phyloP scores from a whole-genome alignment of 805 yeast genomes.

The Candida manassasensis region DNA sequence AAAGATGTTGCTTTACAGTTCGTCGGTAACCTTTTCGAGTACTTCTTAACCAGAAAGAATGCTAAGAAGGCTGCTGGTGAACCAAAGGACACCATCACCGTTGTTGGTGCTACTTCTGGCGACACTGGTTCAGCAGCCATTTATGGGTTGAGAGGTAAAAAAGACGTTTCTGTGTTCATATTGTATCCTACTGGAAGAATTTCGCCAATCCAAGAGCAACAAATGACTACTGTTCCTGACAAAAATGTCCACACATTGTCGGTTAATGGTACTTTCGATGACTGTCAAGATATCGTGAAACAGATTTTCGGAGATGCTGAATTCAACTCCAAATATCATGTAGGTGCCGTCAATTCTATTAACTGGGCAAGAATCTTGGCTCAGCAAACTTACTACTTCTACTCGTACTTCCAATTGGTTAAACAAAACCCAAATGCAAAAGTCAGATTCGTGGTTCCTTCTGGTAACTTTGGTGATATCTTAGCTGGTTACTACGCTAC shows the following conservation, averaged over 20 bases:
- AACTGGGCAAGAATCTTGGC: slow-evolving; percentile 99
- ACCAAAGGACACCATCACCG: slow-evolving; percentile 78
- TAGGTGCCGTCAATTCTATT: slow-evolving; percentile 97
- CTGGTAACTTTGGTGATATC: slow-evolving; percentile 98
- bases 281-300: slow-evolving; percentile 96
- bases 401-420: slow-evolving; percentile 74
- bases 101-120: slow-evolving; percentile 98
- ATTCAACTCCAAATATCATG: slow-evolving; percentile 84
- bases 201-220: slow-evolving; percentile 96
- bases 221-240: slow-evolving; percentile 96
- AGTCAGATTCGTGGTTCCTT: slow-evolving; percentile 88
- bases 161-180: slow-evolving; percentile 96
- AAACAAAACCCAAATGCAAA: slow-evolving; percentile 34
- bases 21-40: slow-evolving; percentile 95
- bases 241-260: slow-evolving; percentile 91
- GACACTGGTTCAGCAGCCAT: slow-evolving; percentile 99
- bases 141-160: slow-evolving; percentile 93
- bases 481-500: slow-evolving; percentile 94
- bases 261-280: slow-evolving; percentile 95
- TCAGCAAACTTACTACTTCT: slow-evolving; percentile 94
- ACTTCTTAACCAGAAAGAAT: slow-evolving; percentile 76
- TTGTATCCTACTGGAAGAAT: slow-evolving; percentile 96
- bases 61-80: slow-evolving; percentile 42
- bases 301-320: slow-evolving; percentile 84
- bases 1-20: slow-evolving; percentile 98